phyloP scores from a whole-genome alignment of 2,329 filamentous ascomycete species.

The Colletotrichum acutatum region DNA sequence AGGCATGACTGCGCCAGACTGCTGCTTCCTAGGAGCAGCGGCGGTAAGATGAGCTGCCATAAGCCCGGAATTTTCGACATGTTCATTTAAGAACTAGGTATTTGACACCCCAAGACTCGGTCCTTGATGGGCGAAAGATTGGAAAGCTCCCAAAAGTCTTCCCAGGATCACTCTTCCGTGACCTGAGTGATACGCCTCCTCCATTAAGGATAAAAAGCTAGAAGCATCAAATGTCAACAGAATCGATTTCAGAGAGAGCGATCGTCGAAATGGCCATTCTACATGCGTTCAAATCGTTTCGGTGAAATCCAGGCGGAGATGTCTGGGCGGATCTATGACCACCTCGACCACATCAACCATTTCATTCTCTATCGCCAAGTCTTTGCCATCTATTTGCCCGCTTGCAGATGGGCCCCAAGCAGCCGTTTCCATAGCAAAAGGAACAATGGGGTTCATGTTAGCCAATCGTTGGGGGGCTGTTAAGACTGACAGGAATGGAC shows the following conservation, averaged over 20 bases:
- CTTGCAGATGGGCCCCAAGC: not conserved
- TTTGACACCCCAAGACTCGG: not conserved
- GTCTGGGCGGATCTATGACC: not conserved
- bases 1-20: slow-evolving; percentile 20
- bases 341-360: not conserved
- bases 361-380: not conserved
- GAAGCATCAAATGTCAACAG: not conserved
- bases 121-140: not conserved
- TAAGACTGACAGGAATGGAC: not conserved
- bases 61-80: not conserved
- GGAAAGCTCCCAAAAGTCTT: not conserved
- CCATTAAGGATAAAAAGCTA: not conserved
- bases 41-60: slow-evolving; percentile 16
- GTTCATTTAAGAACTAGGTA: not conserved
- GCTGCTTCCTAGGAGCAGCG: slow-evolving; percentile 12
- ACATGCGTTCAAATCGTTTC: not conserved
- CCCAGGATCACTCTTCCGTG: not conserved
- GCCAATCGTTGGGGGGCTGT: too few species aligned
- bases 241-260: too few species aligned
- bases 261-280: not conserved
- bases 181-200: not conserved
- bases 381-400: not conserved
- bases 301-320: not conserved
- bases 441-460: not conserved
- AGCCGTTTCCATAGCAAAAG: slow-evolving; percentile 4